phyloP scores from a whole-genome alignment of 495 filamentous ascomycete genomes.

The Margaritispora aquatica region DNA sequence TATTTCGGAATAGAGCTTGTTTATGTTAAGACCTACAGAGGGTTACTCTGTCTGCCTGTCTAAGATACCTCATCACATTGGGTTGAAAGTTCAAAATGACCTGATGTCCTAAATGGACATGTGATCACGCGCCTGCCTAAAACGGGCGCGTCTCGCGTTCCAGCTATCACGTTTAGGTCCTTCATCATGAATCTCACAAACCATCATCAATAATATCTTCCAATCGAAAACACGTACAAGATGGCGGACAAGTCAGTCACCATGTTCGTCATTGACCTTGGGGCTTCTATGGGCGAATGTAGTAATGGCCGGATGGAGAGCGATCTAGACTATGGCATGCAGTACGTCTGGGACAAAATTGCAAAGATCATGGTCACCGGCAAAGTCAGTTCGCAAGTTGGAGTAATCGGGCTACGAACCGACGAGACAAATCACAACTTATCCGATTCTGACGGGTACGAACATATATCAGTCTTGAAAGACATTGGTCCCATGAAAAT shows the following conservation, averaged over 20 bases:
- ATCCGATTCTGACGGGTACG: conserved; percentile 53
- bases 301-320: conserved; percentile 68
- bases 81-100: too few species aligned
- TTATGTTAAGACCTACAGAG: too few species aligned
- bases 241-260: conserved; percentile 97
- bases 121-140: neutral
- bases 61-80: too few species aligned
- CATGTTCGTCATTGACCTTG: conserved; percentile 86
- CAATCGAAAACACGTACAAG: conserved; percentile 2
- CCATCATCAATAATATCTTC: neutral
- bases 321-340: conserved; percentile 85
- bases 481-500: conserved; percentile 68
- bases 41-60: too few species aligned
- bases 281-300: conserved; percentile 71
- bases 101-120: too few species aligned
- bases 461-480: conserved; percentile 70
- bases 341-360: conserved; percentile 96
- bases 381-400: conserved; percentile 73
- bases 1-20: too few species aligned
- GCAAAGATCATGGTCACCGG: conserved; percentile 74
- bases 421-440: conserved; percentile 70
- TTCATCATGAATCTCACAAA: neutral
- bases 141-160: neutral
- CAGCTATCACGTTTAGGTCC: too few species aligned
- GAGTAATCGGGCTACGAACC: conserved; percentile 78